Evolutionary conservation across 345 rosid species (phyloP).

Genomic region (Syzygium jambos): DNA sequence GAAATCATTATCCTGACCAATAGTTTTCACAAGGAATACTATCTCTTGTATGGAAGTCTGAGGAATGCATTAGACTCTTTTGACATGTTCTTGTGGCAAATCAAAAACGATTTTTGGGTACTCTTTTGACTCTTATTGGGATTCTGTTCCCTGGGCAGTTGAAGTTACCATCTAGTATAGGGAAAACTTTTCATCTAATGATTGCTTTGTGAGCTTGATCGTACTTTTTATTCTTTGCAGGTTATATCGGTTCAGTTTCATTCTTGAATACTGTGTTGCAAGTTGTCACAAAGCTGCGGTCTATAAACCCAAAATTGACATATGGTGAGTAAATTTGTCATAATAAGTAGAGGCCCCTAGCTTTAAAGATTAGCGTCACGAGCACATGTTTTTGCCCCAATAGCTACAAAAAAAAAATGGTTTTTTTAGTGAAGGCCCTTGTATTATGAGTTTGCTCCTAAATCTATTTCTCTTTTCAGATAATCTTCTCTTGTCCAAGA

Average conservation of each 20-base stretch:
- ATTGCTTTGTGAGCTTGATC: neutral
- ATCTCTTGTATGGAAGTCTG: neutral
- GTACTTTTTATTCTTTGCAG: constrained; percentile 24
- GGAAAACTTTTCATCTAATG: neutral
- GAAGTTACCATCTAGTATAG: neutral
- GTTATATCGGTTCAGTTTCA: constrained; percentile 97
- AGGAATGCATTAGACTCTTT: neutral
- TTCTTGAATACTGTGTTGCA: constrained; percentile 66
- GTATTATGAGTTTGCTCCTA: neutral
- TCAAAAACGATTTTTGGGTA: neutral
- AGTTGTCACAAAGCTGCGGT: constrained; percentile 80
- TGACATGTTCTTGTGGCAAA: neutral
- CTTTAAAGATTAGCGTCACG: neutral
- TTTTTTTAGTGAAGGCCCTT: neutral
- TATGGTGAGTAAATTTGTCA: constrained; percentile 49
- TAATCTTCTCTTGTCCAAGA: neutral
- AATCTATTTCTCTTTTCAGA: neutral
- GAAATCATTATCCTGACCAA: neutral
- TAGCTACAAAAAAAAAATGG: neutral
- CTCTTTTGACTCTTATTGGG: neutral
- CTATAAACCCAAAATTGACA: constrained; percentile 70
- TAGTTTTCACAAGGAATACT: neutral
- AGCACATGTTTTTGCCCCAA: neutral
- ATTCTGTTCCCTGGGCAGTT: neutral
- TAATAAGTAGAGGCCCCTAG: neutral